Evolutionary conservation across 1,139 yeast species (phyloP), one percentile per base, ranked within the genome.

Genomic region (Sugiyamaella pinicola): DNA sequence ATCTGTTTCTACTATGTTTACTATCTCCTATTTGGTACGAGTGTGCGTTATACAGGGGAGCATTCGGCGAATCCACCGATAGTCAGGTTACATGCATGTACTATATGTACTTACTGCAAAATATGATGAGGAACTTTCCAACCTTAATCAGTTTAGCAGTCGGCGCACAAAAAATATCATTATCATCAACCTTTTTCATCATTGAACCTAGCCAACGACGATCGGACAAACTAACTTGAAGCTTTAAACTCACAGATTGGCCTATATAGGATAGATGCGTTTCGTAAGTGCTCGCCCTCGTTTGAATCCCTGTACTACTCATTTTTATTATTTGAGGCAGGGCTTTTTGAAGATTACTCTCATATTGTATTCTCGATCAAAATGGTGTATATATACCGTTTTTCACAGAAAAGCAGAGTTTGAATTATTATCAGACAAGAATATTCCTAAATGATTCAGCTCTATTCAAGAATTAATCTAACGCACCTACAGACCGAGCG

Each of bases 401-500:
- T 18, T 37, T 37, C 26, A 26, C 31, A 10, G 9, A 3, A 9
- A 3, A 26, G 12, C 31, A 26, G 10, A 9, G 28, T 9, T 24
- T 26, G 31, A 4, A 26, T 26, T 26, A 26, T n/a, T n/a, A n/a
- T n/a, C n/a, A 24, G 28, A 6, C 28, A 24, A 24, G 28, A 9
- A n/a, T n/a, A n/a, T n/a, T 24, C 17, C 18, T 10, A 38, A 38
- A 38, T 38, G 42, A 12, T 38, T 38, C 42, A 38, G 10, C 29
- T 42, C 29, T n/a, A 10, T 29, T 9, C 46, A 15, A 37, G 18
- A 37, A 34, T 57, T 17, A 56, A 59, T 18, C 54, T 61, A 40
- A 48, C 58, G 34, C 28, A 47, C 10, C 55, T 64, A 9, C 65
- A 64, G 57, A 64, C 67, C 7, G 67, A 64, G 47, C 52, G 57